phyloP scores from a whole-genome alignment of 2,329 filamentous ascomycete species.

The Dothistroma pini region DNA sequence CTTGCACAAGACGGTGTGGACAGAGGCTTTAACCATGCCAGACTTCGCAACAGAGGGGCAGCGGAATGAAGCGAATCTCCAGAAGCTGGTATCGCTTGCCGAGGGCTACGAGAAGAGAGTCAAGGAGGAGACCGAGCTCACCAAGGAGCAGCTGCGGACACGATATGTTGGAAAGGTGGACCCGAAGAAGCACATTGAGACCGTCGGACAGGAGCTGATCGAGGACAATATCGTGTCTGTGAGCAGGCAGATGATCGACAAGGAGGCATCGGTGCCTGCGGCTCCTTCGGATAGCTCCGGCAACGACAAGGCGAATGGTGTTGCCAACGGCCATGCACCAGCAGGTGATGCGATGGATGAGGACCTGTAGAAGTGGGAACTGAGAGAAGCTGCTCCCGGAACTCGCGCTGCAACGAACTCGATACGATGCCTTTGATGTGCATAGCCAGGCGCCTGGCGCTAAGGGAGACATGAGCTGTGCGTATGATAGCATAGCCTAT shows the following conservation, averaged over 20 bases:
- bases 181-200: slow-evolving; percentile 98
- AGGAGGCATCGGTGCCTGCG: slow-evolving; percentile 88
- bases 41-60: slow-evolving; percentile 83
- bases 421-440: slow-evolving; percentile 6
- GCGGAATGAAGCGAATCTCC: slow-evolving; percentile 81
- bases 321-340: slow-evolving; percentile 13
- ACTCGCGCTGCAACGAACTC: neutral
- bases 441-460: slow-evolving; percentile 18
- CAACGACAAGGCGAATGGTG: slow-evolving; percentile 15
- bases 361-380: slow-evolving; percentile 17
- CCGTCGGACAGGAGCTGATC: slow-evolving; percentile 92
- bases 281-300: slow-evolving; percentile 51
- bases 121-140: slow-evolving; percentile 96
- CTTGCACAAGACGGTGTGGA: slow-evolving; percentile 99
- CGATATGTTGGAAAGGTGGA: slow-evolving; percentile 98
- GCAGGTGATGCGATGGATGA: slow-evolving; percentile 26
- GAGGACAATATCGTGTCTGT: slow-evolving; percentile 99
- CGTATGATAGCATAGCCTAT: neutral
- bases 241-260: slow-evolving; percentile 99
- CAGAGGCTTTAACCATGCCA: slow-evolving; percentile 93
- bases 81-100: slow-evolving; percentile 81
- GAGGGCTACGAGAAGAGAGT: slow-evolving; percentile 99
- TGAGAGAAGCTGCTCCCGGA: neutral
- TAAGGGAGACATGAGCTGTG: neutral
- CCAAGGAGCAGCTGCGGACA: slow-evolving; percentile 96